These are phyloP conservation scores for Fusarium phyllophilum DNA, from an alignment of 2,329 filamentous ascomycete genomes.

Conservation along the genomic window DNA sequence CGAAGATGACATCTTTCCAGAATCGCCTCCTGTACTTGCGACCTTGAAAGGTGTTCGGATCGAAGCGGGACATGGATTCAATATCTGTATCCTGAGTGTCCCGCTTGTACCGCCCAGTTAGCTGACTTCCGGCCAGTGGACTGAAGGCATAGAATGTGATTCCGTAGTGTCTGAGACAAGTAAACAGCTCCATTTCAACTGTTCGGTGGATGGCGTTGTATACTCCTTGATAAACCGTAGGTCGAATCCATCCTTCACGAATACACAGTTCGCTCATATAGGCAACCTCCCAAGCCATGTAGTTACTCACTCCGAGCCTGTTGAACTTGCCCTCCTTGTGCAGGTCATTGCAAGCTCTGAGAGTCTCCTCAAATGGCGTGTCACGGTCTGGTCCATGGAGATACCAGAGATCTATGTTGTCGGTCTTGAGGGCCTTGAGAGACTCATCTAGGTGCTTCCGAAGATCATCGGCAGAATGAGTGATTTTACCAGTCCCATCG, in stretches of 20 bases:
- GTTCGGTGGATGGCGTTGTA: constrained; percentile 61
- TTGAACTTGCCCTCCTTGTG: constrained; percentile 79
- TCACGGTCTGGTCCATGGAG: constrained; percentile 65
- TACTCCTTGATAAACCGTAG: constrained; percentile 80
- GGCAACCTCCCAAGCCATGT: constrained; percentile 79
- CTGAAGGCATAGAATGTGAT: constrained; percentile 78
- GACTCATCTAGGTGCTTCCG: constrained; percentile 2
- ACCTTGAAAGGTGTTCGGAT: constrained; percentile 25
- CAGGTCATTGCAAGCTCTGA: constrained; percentile 73
- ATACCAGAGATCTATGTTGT: constrained; percentile 38
- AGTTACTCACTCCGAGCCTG: constrained; percentile 78
- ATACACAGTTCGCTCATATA: constrained; percentile 77
- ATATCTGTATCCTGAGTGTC: constrained; percentile 38
- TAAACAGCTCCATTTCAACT: constrained; percentile 74
- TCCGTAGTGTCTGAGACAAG: constrained; percentile 72
- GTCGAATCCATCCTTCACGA: constrained; percentile 73
- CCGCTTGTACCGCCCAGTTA: constrained; percentile 66
- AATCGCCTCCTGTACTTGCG: constrained; percentile 53
- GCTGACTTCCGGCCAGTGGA: constrained; percentile 75
- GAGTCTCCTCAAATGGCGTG: constrained; percentile 74
- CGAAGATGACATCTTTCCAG: constrained; percentile 66
- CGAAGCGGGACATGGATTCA: constrained; percentile 40
- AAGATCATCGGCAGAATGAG: not conserved
- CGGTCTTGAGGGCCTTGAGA: constrained; percentile 18
- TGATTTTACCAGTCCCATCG: not conserved